phyloP scores from a whole-genome alignment of 257 asterid genomes.

The Jasminum sambac region DNA sequence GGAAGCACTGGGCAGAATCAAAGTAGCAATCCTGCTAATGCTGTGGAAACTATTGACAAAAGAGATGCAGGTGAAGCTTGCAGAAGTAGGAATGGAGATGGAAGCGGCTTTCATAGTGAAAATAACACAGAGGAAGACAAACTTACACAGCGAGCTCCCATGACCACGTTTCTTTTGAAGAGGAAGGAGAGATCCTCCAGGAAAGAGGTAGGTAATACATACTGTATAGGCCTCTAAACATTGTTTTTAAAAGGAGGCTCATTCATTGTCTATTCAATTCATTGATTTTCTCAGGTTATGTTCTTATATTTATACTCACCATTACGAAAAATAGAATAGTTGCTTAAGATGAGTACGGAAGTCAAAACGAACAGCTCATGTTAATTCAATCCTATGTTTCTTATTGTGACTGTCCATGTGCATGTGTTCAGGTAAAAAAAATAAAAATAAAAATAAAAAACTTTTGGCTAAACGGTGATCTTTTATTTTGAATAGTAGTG shows the following conservation, averaged over 20 bases:
- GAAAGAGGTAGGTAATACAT: slow-evolving; percentile 53
- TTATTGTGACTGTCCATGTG: slow-evolving; percentile 5
- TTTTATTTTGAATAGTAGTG: no score
- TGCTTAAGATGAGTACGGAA: not conserved
- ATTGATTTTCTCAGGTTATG: not conserved
- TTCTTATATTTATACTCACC: not conserved
- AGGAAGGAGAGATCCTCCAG: slow-evolving; percentile 69
- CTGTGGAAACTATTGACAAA: slow-evolving; percentile 49
- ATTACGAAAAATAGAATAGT: slow-evolving; percentile 8
- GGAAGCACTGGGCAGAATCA: slow-evolving; percentile 61
- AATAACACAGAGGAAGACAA: slow-evolving; percentile 47
- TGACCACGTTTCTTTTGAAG: slow-evolving; percentile 70
- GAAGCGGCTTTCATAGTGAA: slow-evolving; percentile 50
- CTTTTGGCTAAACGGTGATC: no score
- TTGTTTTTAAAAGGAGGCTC: not conserved
- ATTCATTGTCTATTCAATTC: slow-evolving; percentile 6
- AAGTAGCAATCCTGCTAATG: slow-evolving; percentile 47
- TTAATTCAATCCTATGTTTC: slow-evolving; percentile 12
- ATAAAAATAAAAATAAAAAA: no score
- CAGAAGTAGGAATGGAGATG: slow-evolving; percentile 61
- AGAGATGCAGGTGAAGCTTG: slow-evolving; percentile 57
- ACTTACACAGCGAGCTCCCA: slow-evolving; percentile 65
- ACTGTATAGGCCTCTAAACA: not conserved
- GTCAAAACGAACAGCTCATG: not conserved
- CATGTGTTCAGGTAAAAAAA: no score